Base-by-base conservation (phyloP, 176 grass and related monocot genomes). In the Tillandsia fasciculata region DNA sequence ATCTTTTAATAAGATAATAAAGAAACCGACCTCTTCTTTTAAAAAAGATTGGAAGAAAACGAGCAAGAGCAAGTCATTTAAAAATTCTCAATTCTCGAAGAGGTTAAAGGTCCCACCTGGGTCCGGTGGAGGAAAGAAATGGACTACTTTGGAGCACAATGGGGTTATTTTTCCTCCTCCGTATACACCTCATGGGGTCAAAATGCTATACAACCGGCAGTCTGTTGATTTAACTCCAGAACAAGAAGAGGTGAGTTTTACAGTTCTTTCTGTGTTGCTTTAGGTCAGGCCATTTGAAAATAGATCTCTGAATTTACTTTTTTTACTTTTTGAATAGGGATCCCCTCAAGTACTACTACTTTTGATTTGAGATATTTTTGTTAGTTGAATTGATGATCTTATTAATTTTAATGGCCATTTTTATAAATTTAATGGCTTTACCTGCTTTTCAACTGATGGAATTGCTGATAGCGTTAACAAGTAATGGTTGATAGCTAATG, bases 61-160 rank as follows among this genome's bases (percentile, higher is more conserved):
- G 68, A 85, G 24, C 24, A 24, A 94, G 65, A 87, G 24, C 24
- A 24, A 88, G 72, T 14, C 18, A 23, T 64, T 79, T 57, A 89
- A 93, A 76, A 92, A 67, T 74, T 79, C 58, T 14, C 83, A 88
- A 48, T 88, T 84, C 74, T 84, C 84, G 66, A 95, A 87, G 77
- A 80, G 51, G 53, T 52, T 83, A 69, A 97, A 52, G 70, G 74
- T 86, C 9, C 94, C 90, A 64, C 94, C 94, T 78, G 94, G 94
- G 66, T 93, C 87, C 56, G 94, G 90, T 48, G 94, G 29, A 42
- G 94, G 84, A 18, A 23, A 86, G 77, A 99, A 99, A 88, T 81
- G 78, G 78, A 75, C 73, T 79, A 59, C 78, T 3, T 67, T 81
- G 53, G 52, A 69, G 49, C 78, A 81, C 66, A 74, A 48, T 29